Base-by-base conservation (phyloP, 495 filamentous ascomycete species). In the Penicillium atrosanguineum region DNA sequence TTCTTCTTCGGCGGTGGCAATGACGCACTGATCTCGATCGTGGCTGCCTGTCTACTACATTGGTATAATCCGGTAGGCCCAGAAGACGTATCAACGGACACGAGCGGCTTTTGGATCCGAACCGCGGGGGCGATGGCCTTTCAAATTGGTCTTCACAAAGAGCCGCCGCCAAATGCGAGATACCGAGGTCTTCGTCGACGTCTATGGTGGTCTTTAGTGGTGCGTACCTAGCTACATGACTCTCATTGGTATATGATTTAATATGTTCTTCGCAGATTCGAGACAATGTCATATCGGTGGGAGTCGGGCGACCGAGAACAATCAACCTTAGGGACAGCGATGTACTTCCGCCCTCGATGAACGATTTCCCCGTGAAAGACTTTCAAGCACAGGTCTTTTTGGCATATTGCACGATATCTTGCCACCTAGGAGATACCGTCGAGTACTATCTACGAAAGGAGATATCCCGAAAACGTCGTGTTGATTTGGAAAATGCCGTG, bases 61-160 rank as follows among this genome's bases (percentile, higher is more conserved):
- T 67, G 64, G 64, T 67, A 67, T 23, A 67, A 67, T 41, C 64
- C 64, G 1, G 61, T 65, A 36, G 64, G 64, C 15, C 64, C 64
- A 0, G 64, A 67, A 15, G 59, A 65, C 56, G 64, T 67, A 9
- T 67, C 64, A 1, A 67, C 64, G 3, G 64, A 67, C 20, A 67
- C 64, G 1, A 67, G 64, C 53, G 64, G 64, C 1, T 67, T 67
- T 26, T 67, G 64, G 64, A 67, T 67, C 44, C 52, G 64, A 12
- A 64, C 61, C 0, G 64, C 64, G n/a, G 64, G 64, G 1, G 64
- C 64, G 16, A 67, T 67, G 64, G 64, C 64, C 2, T 67, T 67
- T 40, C 64, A 67, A 40, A 65, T 67, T 41, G 64, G 64, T 18
- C 48, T 67, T 12, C 64, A 67, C 37, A 67, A 67, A 21, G 64